Evolutionary conservation across 371 early-diverging fungal genomes (phyloP).

Genomic region (Lichtheimia ornata): DNA sequence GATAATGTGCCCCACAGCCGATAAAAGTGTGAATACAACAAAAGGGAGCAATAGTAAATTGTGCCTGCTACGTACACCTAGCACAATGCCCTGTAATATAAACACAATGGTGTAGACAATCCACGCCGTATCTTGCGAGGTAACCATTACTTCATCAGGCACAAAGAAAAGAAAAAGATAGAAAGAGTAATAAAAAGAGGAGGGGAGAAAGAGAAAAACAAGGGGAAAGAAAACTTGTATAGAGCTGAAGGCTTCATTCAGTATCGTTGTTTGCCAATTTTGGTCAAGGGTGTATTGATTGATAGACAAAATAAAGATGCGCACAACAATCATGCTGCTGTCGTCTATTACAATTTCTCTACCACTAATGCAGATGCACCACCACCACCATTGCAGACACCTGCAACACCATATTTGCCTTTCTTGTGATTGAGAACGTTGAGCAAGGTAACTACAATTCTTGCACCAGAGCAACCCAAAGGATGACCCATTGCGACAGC

Average conservation of each 20-base stretch:
- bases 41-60: conserved; percentile 34
- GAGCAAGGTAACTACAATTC: conserved; percentile 87
- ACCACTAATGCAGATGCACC: conserved; percentile 92
- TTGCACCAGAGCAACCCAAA: conserved; percentile 94
- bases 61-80: conserved; percentile 21
- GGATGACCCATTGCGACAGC: conserved; percentile 98
- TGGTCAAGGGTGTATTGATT: too few species aligned
- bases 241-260: not conserved
- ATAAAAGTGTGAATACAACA: conserved; percentile 11
- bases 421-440: conserved; percentile 69
- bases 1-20: conserved; percentile 14
- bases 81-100: conserved; percentile 11
- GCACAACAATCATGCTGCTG: not conserved
- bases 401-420: conserved; percentile 88
- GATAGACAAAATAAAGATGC: too few species aligned
- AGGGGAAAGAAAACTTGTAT: not conserved
- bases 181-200: not conserved
- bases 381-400: conserved; percentile 96
- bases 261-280: too few species aligned
- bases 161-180: conserved; percentile 4
- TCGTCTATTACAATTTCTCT: conserved; percentile 39
- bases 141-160: conserved; percentile 17
- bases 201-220: not conserved
- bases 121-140: conserved; percentile 34
- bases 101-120: conserved; percentile 29